These are phyloP conservation scores for Psidium guajava DNA, from an alignment of 345 rosid genomes.

Conservation along the genomic window DNA sequence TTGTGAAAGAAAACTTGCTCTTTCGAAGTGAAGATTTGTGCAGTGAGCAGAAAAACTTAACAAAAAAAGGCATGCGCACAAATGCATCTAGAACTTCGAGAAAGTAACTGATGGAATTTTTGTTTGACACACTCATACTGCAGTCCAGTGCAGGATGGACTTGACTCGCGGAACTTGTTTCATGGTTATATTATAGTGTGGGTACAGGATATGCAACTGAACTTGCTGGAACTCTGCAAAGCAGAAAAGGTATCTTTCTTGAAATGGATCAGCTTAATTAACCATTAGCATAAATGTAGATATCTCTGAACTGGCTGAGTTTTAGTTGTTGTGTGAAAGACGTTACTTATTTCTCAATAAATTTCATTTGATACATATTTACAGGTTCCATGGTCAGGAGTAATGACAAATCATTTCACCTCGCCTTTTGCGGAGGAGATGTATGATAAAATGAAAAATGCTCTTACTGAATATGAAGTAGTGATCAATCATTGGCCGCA, in stretches of 20 bases:
- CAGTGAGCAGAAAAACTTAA: background rate
- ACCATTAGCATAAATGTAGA: background rate
- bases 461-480: constrained; percentile 70
- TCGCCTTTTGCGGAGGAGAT: constrained; percentile 94
- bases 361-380: background rate
- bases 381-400: constrained; percentile 88
- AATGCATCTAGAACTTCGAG: background rate
- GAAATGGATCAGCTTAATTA: background rate
- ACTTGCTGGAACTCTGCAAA: constrained; percentile 81
- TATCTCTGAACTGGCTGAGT: background rate
- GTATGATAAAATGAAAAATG: constrained; percentile 70
- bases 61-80: background rate
- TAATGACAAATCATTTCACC: constrained; percentile 71
- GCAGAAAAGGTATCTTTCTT: constrained; percentile 63
- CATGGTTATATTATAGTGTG: constrained; percentile 77
- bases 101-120: background rate
- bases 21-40: background rate
- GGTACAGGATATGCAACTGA: constrained; percentile 91
- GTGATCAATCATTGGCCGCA: constrained; percentile 93
- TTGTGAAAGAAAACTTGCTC: constrained; percentile 8
- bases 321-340: background rate
- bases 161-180: constrained; percentile 68
- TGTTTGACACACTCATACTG: background rate
- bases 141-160: constrained; percentile 81
- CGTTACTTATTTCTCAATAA: background rate